Conservation (phyloP, 2,329 filamentous ascomycete species). For the Verticillium tricorpus region DNA sequence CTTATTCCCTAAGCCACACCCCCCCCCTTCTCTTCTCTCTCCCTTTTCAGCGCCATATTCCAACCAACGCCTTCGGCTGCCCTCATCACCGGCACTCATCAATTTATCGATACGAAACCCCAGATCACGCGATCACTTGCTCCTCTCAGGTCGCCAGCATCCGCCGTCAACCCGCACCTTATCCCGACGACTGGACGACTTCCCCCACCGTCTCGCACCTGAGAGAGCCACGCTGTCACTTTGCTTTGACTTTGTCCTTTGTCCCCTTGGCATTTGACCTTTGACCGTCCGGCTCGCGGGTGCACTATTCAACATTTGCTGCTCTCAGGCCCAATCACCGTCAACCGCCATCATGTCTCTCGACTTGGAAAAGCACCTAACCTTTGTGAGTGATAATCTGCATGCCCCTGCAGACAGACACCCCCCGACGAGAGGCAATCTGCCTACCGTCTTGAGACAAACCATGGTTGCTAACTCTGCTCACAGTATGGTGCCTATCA, state of each 20-base stretch:
- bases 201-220: neutral
- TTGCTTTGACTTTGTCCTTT: neutral
- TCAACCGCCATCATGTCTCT: constrained; percentile 50
- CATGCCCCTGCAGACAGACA: neutral
- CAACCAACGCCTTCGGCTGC: neutral
- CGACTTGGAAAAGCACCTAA: constrained; percentile 76
- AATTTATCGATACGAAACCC: neutral
- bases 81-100: neutral
- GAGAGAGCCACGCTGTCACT: neutral
- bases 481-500: constrained; percentile 79
- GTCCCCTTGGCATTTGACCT: neutral
- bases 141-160: neutral
- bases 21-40: too few species aligned
- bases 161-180: neutral
- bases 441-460: neutral
- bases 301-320: neutral
- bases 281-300: neutral
- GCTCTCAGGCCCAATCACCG: neutral
- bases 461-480: constrained; percentile 6
- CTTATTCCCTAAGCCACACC: neutral
- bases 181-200: neutral
- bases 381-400: constrained; percentile 58
- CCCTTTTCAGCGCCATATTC: neutral
- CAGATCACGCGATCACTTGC: neutral
- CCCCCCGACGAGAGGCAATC: neutral